Base-by-base conservation (phyloP, 2,329 filamentous ascomycete genomes). In the Passalora sequoiae region DNA sequence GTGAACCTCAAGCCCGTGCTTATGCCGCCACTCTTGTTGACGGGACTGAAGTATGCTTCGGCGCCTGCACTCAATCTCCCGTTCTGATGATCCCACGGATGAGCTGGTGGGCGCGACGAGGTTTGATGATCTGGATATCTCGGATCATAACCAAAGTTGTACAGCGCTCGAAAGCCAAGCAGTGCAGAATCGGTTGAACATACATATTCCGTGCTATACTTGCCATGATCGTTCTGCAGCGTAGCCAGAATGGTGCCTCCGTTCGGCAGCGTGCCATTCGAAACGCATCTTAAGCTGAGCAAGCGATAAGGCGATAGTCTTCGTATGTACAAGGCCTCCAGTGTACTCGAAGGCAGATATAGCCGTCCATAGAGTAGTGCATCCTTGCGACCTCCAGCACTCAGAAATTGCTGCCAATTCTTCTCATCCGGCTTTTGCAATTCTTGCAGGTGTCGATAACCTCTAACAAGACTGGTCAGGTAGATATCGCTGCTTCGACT, bases 1-100 rank as follows among this genome's bases (percentile, higher is more conserved):
- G 88, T 87, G 64, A 97, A 98, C 38, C 92, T 80, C 36, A 89
- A 74, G 5, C 89, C 92, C 6, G 94, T 79, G 51, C 88, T 95
- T 62, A 96, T 80, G 35, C 92, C 92, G 37, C 91, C 87, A 16
- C 89, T 88, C 62, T 96, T 96, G 64, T 96, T 97, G 46, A 96
- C 70, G 1, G 89, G 84, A 16, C 91, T 92, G 70, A 98, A 98
- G 70, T 97, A 98, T 25, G 94, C 74, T 66, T 98, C 92, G 43
- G 83, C 91, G 25, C 92, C 92, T 3, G 87, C 86, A 59, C 87
- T 94, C 63, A 97, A 88, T 15, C 91, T 81, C 6, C 86, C 89
- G 69, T 81, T 84, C 46, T 83, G 79, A 55, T 75, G 78, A 60
- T 84, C 81, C 54, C 58, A 61, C 6, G 53, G 57, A 45, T 62